Conservation (phyloP, 2,329 filamentous ascomycete species). For the Cercospora zeina region DNA sequence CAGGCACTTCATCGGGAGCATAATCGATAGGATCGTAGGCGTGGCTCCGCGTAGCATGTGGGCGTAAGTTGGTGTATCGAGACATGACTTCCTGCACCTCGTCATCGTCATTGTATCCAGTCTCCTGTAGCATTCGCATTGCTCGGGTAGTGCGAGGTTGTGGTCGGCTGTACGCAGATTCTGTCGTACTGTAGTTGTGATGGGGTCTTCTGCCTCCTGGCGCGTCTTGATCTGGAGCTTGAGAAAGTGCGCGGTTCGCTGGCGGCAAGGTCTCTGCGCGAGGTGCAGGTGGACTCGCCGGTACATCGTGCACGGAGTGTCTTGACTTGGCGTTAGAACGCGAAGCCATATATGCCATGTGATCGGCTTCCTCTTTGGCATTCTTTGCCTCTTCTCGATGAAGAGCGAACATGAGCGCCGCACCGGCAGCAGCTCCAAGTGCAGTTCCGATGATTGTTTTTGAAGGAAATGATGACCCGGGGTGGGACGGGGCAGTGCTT, state of each 20-base stretch:
- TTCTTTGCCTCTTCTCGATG: constrained; percentile 59
- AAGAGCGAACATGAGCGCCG: constrained; percentile 74
- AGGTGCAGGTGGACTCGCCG: constrained; percentile 21
- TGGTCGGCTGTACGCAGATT: constrained; percentile 34
- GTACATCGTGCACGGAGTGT: constrained; percentile 20
- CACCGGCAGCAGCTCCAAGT: constrained; percentile 75
- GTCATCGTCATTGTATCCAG: constrained; percentile 30
- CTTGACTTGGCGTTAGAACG: constrained; percentile 23
- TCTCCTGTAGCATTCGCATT: constrained; percentile 45
- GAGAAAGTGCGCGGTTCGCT: constrained; percentile 39
- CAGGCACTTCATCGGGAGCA: constrained; percentile 19
- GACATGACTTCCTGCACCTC: constrained; percentile 32
- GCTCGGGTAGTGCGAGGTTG: constrained; percentile 29
- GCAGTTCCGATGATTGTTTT: constrained; percentile 63
- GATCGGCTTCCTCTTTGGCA: constrained; percentile 46
- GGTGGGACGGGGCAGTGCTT: constrained; percentile 26
- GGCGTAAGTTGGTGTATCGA: constrained; percentile 30
- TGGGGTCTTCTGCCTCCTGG: constrained; percentile 24
- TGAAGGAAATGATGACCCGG: constrained; percentile 23
- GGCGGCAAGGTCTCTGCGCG: constrained; percentile 19
- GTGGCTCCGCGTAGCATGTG: constrained; percentile 30
- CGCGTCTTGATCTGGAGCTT: constrained; percentile 22
- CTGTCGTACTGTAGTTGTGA: constrained; percentile 37
- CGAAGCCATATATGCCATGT: constrained; percentile 30
- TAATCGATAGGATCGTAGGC: constrained; percentile 34